Evolutionary conservation across 2,329 filamentous ascomycete species (phyloP), one percentile per base, ranked within the genome.

Genomic region (Diatrype stigma): DNA sequence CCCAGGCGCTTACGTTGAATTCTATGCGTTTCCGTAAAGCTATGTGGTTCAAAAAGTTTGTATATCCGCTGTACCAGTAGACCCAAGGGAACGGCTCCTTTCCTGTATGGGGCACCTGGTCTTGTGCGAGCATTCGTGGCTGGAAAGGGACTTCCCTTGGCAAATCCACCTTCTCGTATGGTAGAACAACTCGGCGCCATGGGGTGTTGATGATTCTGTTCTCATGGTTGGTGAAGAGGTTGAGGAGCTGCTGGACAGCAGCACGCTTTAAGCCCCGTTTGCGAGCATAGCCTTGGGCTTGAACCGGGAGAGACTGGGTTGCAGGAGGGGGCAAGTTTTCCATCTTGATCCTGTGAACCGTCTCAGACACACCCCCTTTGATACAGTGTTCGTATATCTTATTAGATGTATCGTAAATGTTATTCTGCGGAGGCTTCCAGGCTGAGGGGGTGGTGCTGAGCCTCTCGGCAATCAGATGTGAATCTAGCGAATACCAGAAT

Each of bases 251-350:
- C 56, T 78, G 74, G 21, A 79, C 61, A 17, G 69, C 75, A 7
- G 74, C 76, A 42, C 77, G 71, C 40, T 70, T 67, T 49, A 66
- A 67, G 1, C 75, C 76, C 11, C 73, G 72, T n/a, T n/a, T 19
- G 5, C 12, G 38, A 22, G 17, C 38, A 22, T 19, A 21, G 6
- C 12, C 19, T 42, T 19, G 17, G 38, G 38, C 10, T 12, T 11
- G 1, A 6, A 19, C n/a, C 12, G 6, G 12, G 12, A 12, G 12
- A 12, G 19, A 19, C 19, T 16, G 19, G 14, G 19, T 14, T 3
- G 17, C n/a, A 5, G n/a, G 12, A 23, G 21, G 12, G n/a, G 38
- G n/a, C 12, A 12, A 16, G 6, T 16, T 19, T 16, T 22, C 38
- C 14, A 26, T 5, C 42, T 28, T 21, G 50, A 42, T 3, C 32